Evolutionary conservation across 306 rosid genomes (phyloP), one percentile per base, ranked within the genome.

Genomic region (Glycine tomentella): DNA sequence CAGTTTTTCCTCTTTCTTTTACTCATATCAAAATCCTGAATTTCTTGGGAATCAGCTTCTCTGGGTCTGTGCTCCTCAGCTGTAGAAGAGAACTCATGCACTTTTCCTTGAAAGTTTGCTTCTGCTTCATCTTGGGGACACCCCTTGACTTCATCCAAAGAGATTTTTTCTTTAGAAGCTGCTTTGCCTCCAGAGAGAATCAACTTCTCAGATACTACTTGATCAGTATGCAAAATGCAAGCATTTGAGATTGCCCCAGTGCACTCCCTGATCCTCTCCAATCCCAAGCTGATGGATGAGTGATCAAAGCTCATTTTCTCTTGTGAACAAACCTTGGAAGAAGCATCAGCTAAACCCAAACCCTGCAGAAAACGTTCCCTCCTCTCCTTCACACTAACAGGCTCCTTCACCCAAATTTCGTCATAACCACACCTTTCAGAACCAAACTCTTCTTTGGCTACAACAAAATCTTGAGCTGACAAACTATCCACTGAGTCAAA

Each of bases 341-440:
- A 81, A 64, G 53, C 33, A 55, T 87, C 88, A 55, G 48, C 76
- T 13, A 90, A 90, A 31, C 90, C 91, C 87, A 87, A 84, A 67
- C 38, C 79, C 14, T 67, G 79, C 16, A 92, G 85, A 84, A 92
- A 92, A 20, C 67, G 75, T 20, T 82, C 80, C 48, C 92, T 73
- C 70, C 97, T 87, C 78, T 87, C 86, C 81, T 75, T 83, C 57
- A 92, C 90, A 84, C 97, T 89, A 40, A 5, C 61, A 42, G 91
- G 97, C 81, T 89, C 91, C 51, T 79, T 87, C 84, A 87, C 69
- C 93, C 97, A 92, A 79, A 89, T 65, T 74, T 84, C 86, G 68
- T 85, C 87, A 34, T 51, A 65, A 72, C 11, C 57, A 70, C 59
- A 63, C 45, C 80, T 72, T 14, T 78, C 62, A 57, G 56, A 49